Evolutionary conservation across 352 stramenopile genomes (phyloP), one percentile per base, ranked within the genome.

Genomic region (Phytophthora megakarya): DNA sequence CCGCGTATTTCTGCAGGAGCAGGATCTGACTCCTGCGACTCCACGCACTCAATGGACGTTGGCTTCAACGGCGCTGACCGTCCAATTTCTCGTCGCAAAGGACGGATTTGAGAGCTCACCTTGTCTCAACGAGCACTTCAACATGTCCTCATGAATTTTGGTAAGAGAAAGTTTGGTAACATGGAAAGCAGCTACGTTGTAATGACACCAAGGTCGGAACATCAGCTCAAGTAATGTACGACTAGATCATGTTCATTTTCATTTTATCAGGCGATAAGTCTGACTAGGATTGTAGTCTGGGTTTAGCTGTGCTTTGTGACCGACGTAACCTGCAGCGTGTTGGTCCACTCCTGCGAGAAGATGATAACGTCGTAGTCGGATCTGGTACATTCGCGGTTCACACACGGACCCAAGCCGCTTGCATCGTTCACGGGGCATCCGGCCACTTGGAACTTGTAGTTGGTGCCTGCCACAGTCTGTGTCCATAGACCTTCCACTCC

Each of bases 401-500:
- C 35, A 50, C 74, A 80, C 28, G 71, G 53, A 1, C 74, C 74
- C 23, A 82, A 37, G n/a, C 63, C 68, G 18, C 65, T 70, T 13
- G 38, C 47, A 35, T 73, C 72, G 52, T 67, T 59, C 42, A 80
- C 65, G 15, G 65, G 18, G 50, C 78, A n/a, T n/a, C 73, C 80
- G 3, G 72, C 61, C n/a, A 86, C 60, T 19, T 79, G 50, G 66
- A 84, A 89, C 40, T 75, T 78, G 67, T 86, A 89, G 61, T 86
- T 86, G 40, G 76, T 87, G 33, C 80, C 80, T 10, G 73, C 66
- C 9, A 89, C 78, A 19, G 64, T 72, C 61, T 89, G 77, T 23
- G 57, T 69, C 40, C 71, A 22, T 15, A 81, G 67, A 39, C 48
- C 62, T 30, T 80, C 53, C 44, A 87, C 64, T 16, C 65, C 65